A percentile compares a stretch with the other conserved stretches of the same genome.
Conservation (phyloP, 345 rosid genomes). For the Dimocarpus longan region DNA sequence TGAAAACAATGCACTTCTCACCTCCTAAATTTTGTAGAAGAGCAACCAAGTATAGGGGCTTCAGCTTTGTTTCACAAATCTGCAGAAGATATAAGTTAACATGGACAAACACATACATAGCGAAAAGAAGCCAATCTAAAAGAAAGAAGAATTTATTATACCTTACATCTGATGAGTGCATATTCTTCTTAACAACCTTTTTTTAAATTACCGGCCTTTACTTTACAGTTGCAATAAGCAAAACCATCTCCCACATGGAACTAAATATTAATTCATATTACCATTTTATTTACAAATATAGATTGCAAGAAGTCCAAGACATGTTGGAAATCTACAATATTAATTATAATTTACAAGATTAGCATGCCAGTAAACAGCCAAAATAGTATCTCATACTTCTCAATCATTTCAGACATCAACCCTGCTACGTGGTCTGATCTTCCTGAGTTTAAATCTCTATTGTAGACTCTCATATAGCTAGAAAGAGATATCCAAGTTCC, state of each 20-base stretch:
- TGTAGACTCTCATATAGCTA: not conserved
- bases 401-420: not conserved
- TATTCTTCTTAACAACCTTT: not conserved
- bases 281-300: not conserved
- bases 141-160: not conserved
- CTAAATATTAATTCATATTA: not conserved
- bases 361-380: not conserved
- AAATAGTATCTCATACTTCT: not conserved
- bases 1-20: slow-evolving; percentile 85
- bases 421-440: not conserved
- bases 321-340: not conserved
- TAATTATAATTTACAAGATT: not conserved
- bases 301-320: not conserved
- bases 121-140: not conserved
- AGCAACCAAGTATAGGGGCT: slow-evolving; percentile 78
- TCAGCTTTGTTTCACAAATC: slow-evolving; percentile 76
- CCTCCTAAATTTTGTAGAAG: slow-evolving; percentile 71
- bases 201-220: not conserved
- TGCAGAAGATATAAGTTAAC: slow-evolving; percentile 29
- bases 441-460: not conserved
- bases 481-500: not conserved
- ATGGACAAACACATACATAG: not conserved
- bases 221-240: not conserved
- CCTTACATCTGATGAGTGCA: not conserved
- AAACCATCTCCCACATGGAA: not conserved